Base-by-base conservation (phyloP, 352 stramenopile genomes). In the Pythium plurisporium region DNA sequence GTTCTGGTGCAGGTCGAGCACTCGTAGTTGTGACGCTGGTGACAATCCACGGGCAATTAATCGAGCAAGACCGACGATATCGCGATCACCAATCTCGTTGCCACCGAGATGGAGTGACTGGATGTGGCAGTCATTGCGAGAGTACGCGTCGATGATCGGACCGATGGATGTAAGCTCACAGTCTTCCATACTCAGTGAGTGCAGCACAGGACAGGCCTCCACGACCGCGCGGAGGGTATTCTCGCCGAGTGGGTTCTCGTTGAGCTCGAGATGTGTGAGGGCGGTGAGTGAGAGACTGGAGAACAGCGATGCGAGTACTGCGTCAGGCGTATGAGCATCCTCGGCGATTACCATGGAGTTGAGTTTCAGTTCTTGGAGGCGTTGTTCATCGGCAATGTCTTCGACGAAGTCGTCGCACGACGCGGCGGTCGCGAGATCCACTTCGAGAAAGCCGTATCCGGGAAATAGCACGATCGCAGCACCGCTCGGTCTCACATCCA, bases 1-100 rank as follows among this genome's bases (percentile, higher is more conserved):
- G 25, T 86, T 86, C 14, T 62, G 48, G 27, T 79, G 69, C 23
- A 86, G 49, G 37, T 72, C 52, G 12, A 86, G 52, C 1, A 55
- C 50, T 2, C 53, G 50, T 11, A 84, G 47, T 2, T 53, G 49
- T 9, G 47, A 54, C 37, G 64, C 63, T 1, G 66, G 52, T 2
- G 33, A 54, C 2, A 23, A 5, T 10, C 25, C 19, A 34, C 63
- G 55, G 15, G 54, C 27, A 10, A 86, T 43, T 5, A 79, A 10
- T 0, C 41, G 54, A 34, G 69, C 69, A 2, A 82, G 55, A 2
- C 56, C 40, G 31, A 64, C 31, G 14, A 77, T 49, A 14, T 74
- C 76, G 25, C 11, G 42, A 19, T 51, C 31, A 26, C 40, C 55
- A 22, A 86, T 61, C 14, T 66, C 31, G 44, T 86, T 86, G 9